Base-by-base conservation (phyloP, 2,329 filamentous ascomycete species). In the Coniochaeta sp. region DNA sequence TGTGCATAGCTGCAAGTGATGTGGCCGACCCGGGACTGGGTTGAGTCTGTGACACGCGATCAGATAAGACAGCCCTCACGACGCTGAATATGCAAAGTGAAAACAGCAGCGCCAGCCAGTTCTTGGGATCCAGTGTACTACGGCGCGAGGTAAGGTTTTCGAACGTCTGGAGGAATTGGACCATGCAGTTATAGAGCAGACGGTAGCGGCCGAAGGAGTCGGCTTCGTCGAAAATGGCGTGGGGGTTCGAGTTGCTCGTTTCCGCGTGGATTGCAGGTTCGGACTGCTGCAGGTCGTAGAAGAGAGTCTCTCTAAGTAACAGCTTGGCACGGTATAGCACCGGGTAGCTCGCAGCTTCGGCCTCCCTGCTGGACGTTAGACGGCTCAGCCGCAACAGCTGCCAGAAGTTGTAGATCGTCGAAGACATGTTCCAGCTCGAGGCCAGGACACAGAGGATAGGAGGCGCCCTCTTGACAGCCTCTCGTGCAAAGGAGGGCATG, bases 81-180 rank as follows among this genome's bases (percentile, higher is more conserved):
- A 78, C 68, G 59, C 78, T 82, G 58, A 83, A 81, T n/a, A 83
- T 75, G 61, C 79, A 81, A 16, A 83, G 63, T 12, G 79, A 75
- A 48, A 78, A 67, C 53, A 82, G 79, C 4, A 73, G 61, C 2
- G 79, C 75, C 14, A 81, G 61, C 73, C 77, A 80, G 51, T 68
- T 68, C 56, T 70, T 71, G 8, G 71, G 65, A 22, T 69, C 68
- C 20, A 71, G 61, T 5, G 65, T 62, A n/a, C 65, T 63, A 28
- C 65, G 65, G 22, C 68, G 66, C 52, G 72, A 62, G 2, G 73
- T 69, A 16, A 67, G 68, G 4, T 64, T 65, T 55, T 82, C 79
- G 50, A 82, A 75, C 0, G 75, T 72, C 54, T 76, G 73, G 20
- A 83, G 62, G 53, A 80, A 81, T 47, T 76, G 70, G 10, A 66